A percentile compares a stretch with the other conserved stretches of the same genome.
Conservation (phyloP, 1,284 basidiomycete species). For the Irpex lacteus region DNA sequence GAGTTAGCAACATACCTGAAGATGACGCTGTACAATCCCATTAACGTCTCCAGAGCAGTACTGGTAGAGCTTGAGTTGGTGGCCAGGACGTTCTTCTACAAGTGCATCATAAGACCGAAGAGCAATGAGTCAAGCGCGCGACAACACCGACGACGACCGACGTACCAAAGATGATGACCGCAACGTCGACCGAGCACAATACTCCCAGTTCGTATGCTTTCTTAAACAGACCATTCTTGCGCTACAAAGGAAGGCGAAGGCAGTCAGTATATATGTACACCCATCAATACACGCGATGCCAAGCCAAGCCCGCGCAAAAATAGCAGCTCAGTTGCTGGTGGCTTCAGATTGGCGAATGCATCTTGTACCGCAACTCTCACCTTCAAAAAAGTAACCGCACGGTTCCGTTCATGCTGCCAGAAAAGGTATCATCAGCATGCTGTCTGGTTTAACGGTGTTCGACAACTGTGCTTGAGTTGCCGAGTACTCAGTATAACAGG, state of each 20-base stretch:
- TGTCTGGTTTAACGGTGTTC: background rate
- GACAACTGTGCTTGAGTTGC: background rate
- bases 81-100: constrained; percentile 45
- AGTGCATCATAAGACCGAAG: background rate
- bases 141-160: background rate
- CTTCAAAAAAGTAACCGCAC: constrained; percentile 90
- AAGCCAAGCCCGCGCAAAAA: constrained; percentile 30
- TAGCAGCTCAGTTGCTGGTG: constrained; percentile 29
- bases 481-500: background rate
- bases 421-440: constrained; percentile 16
- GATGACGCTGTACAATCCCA: constrained; percentile 45
- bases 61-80: constrained; percentile 57
- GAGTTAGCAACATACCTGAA: constrained; percentile 36
- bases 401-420: constrained; percentile 85
- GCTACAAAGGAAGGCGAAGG: constrained; percentile 36
- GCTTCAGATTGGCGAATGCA: background rate
- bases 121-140: background rate
- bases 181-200: constrained; percentile 66
- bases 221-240: constrained; percentile 89
- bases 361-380: constrained; percentile 29
- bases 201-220: constrained; percentile 89
- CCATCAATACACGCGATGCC: constrained; percentile 30
- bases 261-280: background rate
- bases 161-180: constrained; percentile 64
- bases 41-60: constrained; percentile 53